Evolutionary conservation across 2,329 filamentous ascomycete genomes (phyloP).

Genomic region (Paracoccidioides lutzii): DNA sequence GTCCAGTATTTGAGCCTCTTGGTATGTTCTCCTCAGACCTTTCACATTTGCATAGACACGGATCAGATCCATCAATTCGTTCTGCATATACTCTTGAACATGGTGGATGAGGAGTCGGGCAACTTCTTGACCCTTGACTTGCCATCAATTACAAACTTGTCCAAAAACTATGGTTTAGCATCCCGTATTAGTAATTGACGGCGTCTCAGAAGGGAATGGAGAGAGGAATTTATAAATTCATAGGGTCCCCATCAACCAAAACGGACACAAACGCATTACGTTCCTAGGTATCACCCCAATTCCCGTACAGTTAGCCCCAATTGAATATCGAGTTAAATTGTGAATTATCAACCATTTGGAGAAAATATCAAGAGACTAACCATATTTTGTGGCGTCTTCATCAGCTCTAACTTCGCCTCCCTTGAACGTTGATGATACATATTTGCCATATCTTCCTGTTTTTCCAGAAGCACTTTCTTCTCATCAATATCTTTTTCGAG

Average conservation of each 20-base stretch:
- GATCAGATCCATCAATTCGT: conserved; percentile 14
- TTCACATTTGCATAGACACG: conserved; percentile 29
- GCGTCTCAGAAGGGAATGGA: not conserved
- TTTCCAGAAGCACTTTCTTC: conserved; percentile 1
- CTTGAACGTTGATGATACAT: conserved; percentile 3
- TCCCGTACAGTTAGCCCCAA: not conserved
- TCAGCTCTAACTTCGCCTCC: not conserved
- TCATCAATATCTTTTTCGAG: conserved; percentile 1
- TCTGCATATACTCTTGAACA: conserved; percentile 15
- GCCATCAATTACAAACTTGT: conserved; percentile 20
- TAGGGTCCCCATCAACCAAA: conserved; percentile 29
- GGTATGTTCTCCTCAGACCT: conserved; percentile 26
- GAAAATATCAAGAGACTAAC: not conserved
- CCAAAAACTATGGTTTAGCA: conserved; percentile 19
- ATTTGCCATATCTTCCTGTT: conserved; percentile 1
- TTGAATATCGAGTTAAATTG: not conserved
- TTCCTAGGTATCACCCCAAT: not conserved
- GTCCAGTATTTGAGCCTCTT: conserved; percentile 16
- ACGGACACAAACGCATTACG: conserved; percentile 20
- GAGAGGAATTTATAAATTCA: conserved; percentile 19
- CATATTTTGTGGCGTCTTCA: conserved; percentile 3
- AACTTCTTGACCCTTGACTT: conserved; percentile 21
- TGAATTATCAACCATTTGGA: not conserved
- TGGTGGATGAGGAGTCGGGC: conserved; percentile 17
- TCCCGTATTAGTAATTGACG: not conserved